Conservation (phyloP, 352 stramenopile genomes). For the Pythium periplocum region DNA sequence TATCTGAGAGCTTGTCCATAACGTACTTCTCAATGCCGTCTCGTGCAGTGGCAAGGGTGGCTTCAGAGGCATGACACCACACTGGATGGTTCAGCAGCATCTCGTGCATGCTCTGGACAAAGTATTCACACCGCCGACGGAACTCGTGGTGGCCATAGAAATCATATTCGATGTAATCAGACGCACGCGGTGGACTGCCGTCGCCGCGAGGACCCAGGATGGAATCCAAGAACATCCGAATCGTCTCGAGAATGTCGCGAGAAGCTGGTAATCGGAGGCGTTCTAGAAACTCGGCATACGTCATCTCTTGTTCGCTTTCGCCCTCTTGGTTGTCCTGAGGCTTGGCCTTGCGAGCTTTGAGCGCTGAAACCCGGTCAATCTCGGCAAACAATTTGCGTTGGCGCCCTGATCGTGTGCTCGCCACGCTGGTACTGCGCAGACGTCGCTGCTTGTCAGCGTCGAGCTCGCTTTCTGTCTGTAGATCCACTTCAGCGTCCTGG, state of each 20-base stretch:
- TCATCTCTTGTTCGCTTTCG: constrained; percentile 39
- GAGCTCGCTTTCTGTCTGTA: not conserved
- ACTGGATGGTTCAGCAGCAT: constrained; percentile 42
- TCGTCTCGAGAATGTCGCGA: constrained; percentile 63
- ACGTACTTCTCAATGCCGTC: constrained; percentile 91
- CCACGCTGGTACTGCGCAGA: not conserved
- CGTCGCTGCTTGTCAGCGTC: not conserved
- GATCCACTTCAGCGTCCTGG: constrained; percentile 2
- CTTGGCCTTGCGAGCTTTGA: constrained; percentile 18
- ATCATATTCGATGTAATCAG: constrained; percentile 74
- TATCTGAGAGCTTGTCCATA: constrained; percentile 84
- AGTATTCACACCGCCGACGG: constrained; percentile 50
- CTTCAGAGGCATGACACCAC: constrained; percentile 63
- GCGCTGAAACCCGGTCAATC: constrained; percentile 30
- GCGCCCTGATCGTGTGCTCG: not conserved
- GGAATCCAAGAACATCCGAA: constrained; percentile 72
- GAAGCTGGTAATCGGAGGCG: constrained; percentile 65
- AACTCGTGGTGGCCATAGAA: constrained; percentile 79
- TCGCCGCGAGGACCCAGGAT: constrained; percentile 75
- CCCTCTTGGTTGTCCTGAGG: constrained; percentile 20
- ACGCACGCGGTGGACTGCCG: constrained; percentile 51
- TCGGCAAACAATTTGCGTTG: constrained; percentile 58
- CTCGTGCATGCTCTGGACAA: constrained; percentile 73
- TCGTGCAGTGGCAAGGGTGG: constrained; percentile 53
- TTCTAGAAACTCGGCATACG: constrained; percentile 76